phyloP scores from a whole-genome alignment of 1,284 basidiomycete genomes.

The Cystobasidium slooffiae region DNA sequence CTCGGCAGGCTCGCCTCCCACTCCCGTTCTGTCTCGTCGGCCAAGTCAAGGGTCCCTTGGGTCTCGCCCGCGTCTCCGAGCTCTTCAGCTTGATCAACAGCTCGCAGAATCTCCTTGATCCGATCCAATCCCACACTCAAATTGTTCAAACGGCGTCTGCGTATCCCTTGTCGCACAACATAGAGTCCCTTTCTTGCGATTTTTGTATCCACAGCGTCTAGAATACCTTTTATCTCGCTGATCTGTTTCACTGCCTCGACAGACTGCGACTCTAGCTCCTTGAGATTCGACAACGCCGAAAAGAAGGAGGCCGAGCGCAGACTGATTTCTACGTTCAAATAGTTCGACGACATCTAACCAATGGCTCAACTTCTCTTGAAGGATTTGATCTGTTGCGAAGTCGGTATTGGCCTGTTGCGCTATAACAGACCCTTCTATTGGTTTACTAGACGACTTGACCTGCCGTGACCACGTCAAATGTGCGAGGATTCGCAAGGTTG shows the following conservation, averaged over 20 bases:
- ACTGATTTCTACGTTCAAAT: conserved; percentile 86
- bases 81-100: conserved; percentile 73
- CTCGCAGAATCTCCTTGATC: conserved; percentile 67
- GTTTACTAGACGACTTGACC: conserved; percentile 34
- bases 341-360: conserved; percentile 94
- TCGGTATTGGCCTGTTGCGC: conserved; percentile 57
- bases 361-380: conserved; percentile 90
- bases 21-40: conserved; percentile 72
- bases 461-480: conserved; percentile 79
- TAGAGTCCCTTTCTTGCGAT: conserved; percentile 76
- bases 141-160: conserved; percentile 66
- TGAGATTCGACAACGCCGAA: conserved; percentile 89
- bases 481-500: conserved; percentile 81
- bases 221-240: conserved; percentile 69
- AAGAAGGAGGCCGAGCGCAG: conserved; percentile 92
- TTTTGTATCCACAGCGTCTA: conserved; percentile 76
- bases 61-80: conserved; percentile 81
- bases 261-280: conserved; percentile 87
- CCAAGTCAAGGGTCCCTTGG: conserved; percentile 75
- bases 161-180: conserved; percentile 69
- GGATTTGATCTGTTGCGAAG: conserved; percentile 63
- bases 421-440: conserved; percentile 53
- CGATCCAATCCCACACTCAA: conserved; percentile 63
- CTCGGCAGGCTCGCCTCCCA: conserved; percentile 60
- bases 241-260: conserved; percentile 79